These are phyloP conservation scores for Encephalitozoon cuniculi DNA, from an alignment of 371 early-diverging fungal genomes.

Conservation along the genomic window DNA sequence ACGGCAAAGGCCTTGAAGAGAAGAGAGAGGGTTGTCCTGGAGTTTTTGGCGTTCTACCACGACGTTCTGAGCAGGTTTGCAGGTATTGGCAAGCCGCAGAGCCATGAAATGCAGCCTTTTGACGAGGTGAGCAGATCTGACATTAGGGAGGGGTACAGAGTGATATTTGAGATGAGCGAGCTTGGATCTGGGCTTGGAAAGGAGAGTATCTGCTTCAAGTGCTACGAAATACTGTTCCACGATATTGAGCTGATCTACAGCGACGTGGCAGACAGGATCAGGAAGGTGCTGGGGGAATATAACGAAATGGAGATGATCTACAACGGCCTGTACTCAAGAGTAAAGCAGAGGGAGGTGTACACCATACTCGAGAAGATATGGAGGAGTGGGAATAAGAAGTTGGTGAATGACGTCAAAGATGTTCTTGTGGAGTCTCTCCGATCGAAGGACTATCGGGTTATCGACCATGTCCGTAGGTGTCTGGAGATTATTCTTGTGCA, in stretches of 20 bases:
- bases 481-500: background rate
- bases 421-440: background rate
- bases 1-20: background rate
- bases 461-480: background rate
- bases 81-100: background rate
- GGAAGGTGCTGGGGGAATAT: background rate
- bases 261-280: background rate
- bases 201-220: background rate
- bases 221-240: conserved; percentile 11
- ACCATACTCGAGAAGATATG: background rate
- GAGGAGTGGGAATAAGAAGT: background rate
- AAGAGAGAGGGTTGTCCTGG: background rate
- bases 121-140: background rate
- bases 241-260: background rate
- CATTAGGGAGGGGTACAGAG: conserved; percentile 3
- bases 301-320: conserved; percentile 1
- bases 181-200: background rate
- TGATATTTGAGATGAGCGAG: background rate
- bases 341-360: conserved; percentile 13
- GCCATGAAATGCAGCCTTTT: background rate
- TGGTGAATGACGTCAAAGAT: background rate
- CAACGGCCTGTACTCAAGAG: background rate
- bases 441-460: conserved; percentile 2
- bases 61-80: background rate
- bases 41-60: background rate